Percentiles rank a stretch among this genome's conserved stretches.
These are phyloP conservation scores for Chaetomidium leptoderma DNA, from an alignment of 495 filamentous ascomycete species.

Conservation along the genomic window DNA sequence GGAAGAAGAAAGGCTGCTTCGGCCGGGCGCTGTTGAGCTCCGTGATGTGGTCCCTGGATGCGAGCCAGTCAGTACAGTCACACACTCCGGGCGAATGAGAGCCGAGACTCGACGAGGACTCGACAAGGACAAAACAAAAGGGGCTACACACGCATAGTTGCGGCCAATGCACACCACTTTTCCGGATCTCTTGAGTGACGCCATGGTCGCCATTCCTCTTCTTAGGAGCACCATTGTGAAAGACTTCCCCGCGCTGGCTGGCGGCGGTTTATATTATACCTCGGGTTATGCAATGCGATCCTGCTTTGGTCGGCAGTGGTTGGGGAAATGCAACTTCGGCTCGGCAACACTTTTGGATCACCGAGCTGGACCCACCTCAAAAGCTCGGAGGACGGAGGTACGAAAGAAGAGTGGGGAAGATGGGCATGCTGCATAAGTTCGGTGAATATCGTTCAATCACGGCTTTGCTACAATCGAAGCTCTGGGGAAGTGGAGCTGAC, in stretches of 20 bases:
- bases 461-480: not conserved
- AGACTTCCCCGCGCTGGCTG: conserved; percentile 2
- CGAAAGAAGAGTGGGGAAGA: not conserved
- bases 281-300: too few species aligned
- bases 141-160: conserved; percentile 80
- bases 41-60: conserved; percentile 77
- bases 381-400: not conserved
- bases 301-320: too few species aligned
- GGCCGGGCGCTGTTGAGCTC: conserved; percentile 84
- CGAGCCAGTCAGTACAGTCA: conserved; percentile 17
- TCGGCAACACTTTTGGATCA: conserved; percentile 8
- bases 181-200: conserved; percentile 63
- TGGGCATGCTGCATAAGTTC: too few species aligned
- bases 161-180: conserved; percentile 97
- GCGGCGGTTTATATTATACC: not conserved
- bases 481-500: not conserved
- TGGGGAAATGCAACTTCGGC: not conserved
- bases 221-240: conserved; percentile 38
- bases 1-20: conserved; percentile 96
- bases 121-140: conserved; percentile 5
- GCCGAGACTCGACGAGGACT: not conserved
- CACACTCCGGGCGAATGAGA: not conserved
- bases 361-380: not conserved
- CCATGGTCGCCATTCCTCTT: conserved; percentile 50
- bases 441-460: not conserved